Evolutionary conservation across 805 yeast species (phyloP).

Genomic region (Pichia rugopelliculosa): DNA sequence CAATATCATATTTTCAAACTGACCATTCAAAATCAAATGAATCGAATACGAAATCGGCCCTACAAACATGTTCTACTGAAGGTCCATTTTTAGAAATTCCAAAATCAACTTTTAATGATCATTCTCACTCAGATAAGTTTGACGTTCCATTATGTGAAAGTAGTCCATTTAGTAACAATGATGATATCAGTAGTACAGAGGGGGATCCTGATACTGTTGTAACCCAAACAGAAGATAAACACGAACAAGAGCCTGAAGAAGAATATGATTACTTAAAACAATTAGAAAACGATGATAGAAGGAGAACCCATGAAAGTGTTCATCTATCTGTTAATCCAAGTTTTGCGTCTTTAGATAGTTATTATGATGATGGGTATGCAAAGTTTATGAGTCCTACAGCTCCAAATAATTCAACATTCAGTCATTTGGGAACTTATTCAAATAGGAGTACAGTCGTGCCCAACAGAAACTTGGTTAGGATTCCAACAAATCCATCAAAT

Average conservation of each 20-base stretch:
- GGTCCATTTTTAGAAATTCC: background rate
- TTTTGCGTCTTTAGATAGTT: slow-evolving; percentile 71
- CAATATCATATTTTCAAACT: background rate
- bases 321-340: slow-evolving; percentile 45
- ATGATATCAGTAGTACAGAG: background rate
- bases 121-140: background rate
- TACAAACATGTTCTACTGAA: too few species aligned
- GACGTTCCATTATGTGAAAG: background rate
- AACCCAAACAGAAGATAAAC: background rate
- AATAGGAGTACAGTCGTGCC: background rate
- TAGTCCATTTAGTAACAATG: background rate
- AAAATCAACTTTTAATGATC: background rate
- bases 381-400: slow-evolving; percentile 7
- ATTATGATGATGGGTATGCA: slow-evolving; percentile 32
- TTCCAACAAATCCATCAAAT: background rate
- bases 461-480: background rate
- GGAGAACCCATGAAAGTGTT: slow-evolving; percentile 4
- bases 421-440: slow-evolving; percentile 1
- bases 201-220: background rate
- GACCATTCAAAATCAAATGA: too few species aligned
- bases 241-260: background rate
- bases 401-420: background rate
- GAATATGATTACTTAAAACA: slow-evolving; percentile 20
- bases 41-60: background rate
- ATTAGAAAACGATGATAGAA: slow-evolving; percentile 8